Base-by-base conservation (phyloP, 2,329 filamentous ascomycete genomes). In the Escovopsis weberi region DNA sequence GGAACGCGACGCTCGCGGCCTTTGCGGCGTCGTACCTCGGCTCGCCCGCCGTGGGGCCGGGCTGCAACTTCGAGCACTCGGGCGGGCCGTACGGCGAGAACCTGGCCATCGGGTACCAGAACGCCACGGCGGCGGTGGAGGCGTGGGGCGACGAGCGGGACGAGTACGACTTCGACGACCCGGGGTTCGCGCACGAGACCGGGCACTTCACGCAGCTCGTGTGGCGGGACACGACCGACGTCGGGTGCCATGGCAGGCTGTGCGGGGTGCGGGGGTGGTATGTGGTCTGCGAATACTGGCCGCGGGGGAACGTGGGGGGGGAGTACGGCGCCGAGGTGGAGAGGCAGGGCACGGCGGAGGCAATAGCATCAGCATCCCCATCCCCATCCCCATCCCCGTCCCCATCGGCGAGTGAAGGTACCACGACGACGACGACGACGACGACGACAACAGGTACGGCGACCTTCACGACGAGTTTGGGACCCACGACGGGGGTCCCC, bases 201-300 rank as follows among this genome's bases (percentile, higher is more conserved):
- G 81, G 80, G 0, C 80, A 85, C 55, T 85, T 85, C 51, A 82
- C 80, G 2, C 80, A 85, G 63, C 58, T 85, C 6, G 80, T 85
- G 6, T 85, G 82, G 81, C 75, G 71, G 57, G 58, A 64, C 23
- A 82, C 77, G 1, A 75, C 63, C 6, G 63, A 66, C 36, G 70
- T 81, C 0, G 78, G 78, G 0, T 85, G 70, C 44, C 68, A 56
- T 23, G 60, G 58, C 44, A 61, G 49, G 48, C 46, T 67, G 37
- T 74, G 69, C 40, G 60, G 57, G 1, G 56, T 57, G 28, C 60
- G 59, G 33, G 77, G 76, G 0, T 83, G 76, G 74, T 82, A 74
- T 57, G 63, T 84, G 1, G 77, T 77, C 23, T 85, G 80, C 50
- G 78, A 84, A 60, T 85, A 84, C 59, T 79, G 67, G 64, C 80